These are phyloP conservation scores for Petunia axillaris DNA, from an alignment of 257 asterid genomes.

Conservation along the genomic window DNA sequence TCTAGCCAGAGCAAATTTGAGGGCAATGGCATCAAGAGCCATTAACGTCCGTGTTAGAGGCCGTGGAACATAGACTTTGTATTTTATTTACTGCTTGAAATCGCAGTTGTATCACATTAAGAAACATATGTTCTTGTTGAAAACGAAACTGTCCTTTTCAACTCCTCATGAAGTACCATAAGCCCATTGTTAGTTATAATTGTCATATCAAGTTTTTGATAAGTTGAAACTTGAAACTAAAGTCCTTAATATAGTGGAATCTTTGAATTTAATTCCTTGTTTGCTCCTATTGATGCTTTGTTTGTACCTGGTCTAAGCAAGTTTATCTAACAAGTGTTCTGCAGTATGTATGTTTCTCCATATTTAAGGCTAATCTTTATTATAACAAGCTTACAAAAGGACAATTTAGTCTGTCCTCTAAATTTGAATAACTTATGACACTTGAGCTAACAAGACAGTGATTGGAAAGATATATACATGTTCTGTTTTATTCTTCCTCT, in stretches of 20 bases:
- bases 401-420: too few relatives aligned
- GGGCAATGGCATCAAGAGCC: conserved; percentile 94
- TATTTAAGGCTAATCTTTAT: too few relatives aligned
- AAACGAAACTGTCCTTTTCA: background rate
- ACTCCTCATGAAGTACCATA: background rate
- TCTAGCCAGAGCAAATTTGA: conserved; percentile 74
- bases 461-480: too few relatives aligned
- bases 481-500: background rate
- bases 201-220: background rate
- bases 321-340: background rate
- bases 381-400: too few relatives aligned
- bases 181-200: background rate
- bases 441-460: too few relatives aligned
- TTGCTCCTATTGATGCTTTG: background rate
- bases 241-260: background rate
- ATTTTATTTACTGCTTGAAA: background rate
- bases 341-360: background rate
- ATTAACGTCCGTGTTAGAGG: conserved; percentile 35
- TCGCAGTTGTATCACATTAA: background rate
- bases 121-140: conserved; percentile 3
- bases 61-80: conserved; percentile 19
- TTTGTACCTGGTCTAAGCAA: background rate
- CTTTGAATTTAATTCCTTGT: background rate
- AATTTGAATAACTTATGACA: too few relatives aligned
- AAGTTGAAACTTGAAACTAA: background rate